Base-by-base conservation (phyloP, 352 stramenopile species). In the Phytophthora sojae region DNA sequence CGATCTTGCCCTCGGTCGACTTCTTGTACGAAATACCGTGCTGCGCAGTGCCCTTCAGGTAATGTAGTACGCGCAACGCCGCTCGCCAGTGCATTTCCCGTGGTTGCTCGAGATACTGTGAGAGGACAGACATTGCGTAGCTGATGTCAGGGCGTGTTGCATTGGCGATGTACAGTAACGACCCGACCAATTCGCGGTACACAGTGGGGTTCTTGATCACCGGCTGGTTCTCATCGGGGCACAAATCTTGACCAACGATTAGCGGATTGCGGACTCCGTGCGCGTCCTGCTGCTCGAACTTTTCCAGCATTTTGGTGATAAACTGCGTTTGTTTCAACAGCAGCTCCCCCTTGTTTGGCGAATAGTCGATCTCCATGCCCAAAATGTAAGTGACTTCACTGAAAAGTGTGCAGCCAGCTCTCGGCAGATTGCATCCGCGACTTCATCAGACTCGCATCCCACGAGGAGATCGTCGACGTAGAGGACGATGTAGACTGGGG, bases 161-260 rank as follows among this genome's bases (percentile, higher is more conserved):
- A 29, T 75, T 75, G 1, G 61, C 68, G 1, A 75, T 35, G 17
- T 71, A 67, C 17, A 75, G 42, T 19, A 75, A 4, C 12, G 64
- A 66, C 9, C 53, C 52, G 26, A 67, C 39, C 2, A 68, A 15
- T 19, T 64, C 54, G 9, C 63, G 42, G 26, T 56, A 71, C 6
- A 29, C 26, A 3, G 26, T 29, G 26, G 26, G 26, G 26, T 29
- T 29, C 26, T 2, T 29, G 26, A 5, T 29, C 26, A 29, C 26
- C 2, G 26, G 26, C 25, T 23, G 19, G 29, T 35, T 32, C 49
- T 59, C 45, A 52, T 52, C 45, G 14, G 17, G 45, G 9, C n/a
- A 26, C 4, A 64, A 9, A 26, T 64, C 29, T 7, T 64, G 45
- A 17, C 44, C 57, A n/a, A 59, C 11, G 2, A 70, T 35, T 4